phyloP scores from a whole-genome alignment of 805 yeast genomes.

The Ogataea chonburiensis region DNA sequence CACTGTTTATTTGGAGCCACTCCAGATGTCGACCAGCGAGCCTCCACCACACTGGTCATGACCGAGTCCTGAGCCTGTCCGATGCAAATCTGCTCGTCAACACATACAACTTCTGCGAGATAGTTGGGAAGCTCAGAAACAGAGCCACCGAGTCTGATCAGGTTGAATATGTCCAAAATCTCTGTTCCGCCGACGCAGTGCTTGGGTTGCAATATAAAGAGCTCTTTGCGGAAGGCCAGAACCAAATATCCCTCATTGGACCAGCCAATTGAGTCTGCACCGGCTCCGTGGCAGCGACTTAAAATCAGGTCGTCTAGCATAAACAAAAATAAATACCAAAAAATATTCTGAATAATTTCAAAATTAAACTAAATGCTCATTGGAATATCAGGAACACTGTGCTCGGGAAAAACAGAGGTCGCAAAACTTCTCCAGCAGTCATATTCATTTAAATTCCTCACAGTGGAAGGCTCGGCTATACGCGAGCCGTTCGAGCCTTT shows the following conservation, averaged over 20 bases:
- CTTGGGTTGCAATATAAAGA: constrained; percentile 19
- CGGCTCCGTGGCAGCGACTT: constrained; percentile 10
- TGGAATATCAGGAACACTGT: constrained; percentile 69
- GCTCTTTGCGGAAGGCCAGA: constrained; percentile 15
- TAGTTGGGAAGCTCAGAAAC: constrained; percentile 17
- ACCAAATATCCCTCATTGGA: constrained; percentile 22
- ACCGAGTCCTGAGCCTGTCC: constrained; percentile 20
- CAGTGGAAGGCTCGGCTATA: constrained; percentile 17
- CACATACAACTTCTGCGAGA: constrained; percentile 13
- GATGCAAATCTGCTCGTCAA: constrained; percentile 19
- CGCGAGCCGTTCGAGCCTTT: constrained; percentile 25
- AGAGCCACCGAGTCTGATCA: constrained; percentile 14
- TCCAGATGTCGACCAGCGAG: constrained; percentile 25
- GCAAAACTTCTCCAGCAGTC: constrained; percentile 50
- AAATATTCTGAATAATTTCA: constrained; percentile 1
- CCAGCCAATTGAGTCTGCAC: constrained; percentile 16
- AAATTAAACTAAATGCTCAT: constrained; percentile 52
- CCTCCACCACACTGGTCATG: constrained; percentile 15
- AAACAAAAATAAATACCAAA: constrained; percentile 3
- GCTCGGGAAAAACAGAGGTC: constrained; percentile 67
- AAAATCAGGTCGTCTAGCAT: constrained; percentile 19
- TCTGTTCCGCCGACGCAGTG: constrained; percentile 7
- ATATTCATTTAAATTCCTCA: constrained; percentile 49
- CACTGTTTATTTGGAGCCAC: constrained; percentile 15
- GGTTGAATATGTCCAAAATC: constrained; percentile 15